Conservation (phyloP, 2,329 filamentous ascomycete species). For the Ophiocordyceps camponoti-floridani region DNA sequence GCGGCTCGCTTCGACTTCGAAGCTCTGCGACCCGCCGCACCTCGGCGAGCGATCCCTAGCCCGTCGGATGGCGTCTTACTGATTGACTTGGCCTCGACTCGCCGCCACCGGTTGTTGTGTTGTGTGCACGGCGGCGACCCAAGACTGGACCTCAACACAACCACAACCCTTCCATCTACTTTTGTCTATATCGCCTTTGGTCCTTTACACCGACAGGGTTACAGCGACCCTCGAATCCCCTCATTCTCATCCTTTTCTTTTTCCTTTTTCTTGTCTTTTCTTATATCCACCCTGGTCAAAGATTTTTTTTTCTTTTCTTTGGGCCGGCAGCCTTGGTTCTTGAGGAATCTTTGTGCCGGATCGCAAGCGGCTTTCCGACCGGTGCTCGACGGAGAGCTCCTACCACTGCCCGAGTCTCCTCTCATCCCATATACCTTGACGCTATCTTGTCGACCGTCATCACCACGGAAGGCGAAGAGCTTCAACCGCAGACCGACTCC, state of each 20-base stretch:
- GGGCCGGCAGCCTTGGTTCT: neutral
- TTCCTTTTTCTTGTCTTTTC: neutral
- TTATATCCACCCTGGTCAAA: neutral
- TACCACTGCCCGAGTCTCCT: neutral
- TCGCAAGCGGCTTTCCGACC: neutral
- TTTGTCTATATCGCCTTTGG: neutral
- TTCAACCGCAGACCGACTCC: neutral
- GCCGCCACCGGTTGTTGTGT: slow-evolving; percentile 8
- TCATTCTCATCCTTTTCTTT: neutral
- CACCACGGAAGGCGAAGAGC: neutral
- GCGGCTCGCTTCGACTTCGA: slow-evolving; percentile 20
- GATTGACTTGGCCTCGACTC: slow-evolving; percentile 6
- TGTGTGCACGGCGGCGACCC: neutral
- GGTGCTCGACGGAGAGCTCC: neutral
- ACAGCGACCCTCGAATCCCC: neutral
- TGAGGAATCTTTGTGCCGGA: neutral
- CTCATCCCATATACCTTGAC: neutral
- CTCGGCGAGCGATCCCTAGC: slow-evolving; percentile 31
- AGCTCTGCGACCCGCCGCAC: slow-evolving; percentile 27
- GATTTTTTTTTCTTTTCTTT: neutral
- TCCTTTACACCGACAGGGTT: neutral
- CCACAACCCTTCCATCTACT: neutral
- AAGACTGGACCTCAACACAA: neutral
- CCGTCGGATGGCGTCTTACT: slow-evolving; percentile 49
- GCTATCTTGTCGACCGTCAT: neutral